phyloP scores from a whole-genome alignment of 2,329 filamentous ascomycete species.

The Pseudogymnoascus sp. region DNA sequence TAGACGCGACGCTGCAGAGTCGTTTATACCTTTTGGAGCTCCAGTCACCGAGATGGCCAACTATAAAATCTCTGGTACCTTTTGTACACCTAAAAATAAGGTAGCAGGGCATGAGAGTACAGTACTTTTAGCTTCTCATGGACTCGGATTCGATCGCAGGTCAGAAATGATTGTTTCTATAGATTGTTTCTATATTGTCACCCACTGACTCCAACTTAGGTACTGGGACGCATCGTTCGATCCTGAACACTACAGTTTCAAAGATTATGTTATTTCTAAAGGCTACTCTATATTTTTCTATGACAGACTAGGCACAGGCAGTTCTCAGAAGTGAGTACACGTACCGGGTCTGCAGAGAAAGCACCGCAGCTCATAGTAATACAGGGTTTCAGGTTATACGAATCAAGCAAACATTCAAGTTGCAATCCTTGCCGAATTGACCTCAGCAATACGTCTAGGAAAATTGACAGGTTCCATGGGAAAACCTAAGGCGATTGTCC shows the following conservation, averaged over 20 bases:
- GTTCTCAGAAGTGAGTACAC: slow-evolving; percentile 23
- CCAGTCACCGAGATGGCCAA: too few species aligned
- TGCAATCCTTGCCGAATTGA: slow-evolving; percentile 12
- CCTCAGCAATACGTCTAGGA: slow-evolving; percentile 17
- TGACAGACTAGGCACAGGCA: slow-evolving; percentile 30
- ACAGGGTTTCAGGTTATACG: slow-evolving; percentile 20
- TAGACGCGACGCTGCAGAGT: too few species aligned
- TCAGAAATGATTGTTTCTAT: slow-evolving; percentile 24
- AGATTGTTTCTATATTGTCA: slow-evolving; percentile 10
- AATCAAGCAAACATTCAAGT: slow-evolving; percentile 25
- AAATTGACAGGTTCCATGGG: slow-evolving; percentile 20
- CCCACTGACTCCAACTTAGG: too few species aligned
- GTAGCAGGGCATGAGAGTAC: slow-evolving; percentile 18
- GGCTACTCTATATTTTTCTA: slow-evolving; percentile 32
- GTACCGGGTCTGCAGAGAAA: too few species aligned
- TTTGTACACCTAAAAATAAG: too few species aligned
- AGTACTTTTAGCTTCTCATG: slow-evolving; percentile 29
- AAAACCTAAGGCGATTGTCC: slow-evolving; percentile 39
- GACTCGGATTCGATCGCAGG: slow-evolving; percentile 25
- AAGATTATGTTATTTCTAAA: slow-evolving; percentile 25
- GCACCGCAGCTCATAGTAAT: slow-evolving; percentile 20
- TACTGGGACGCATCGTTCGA: slow-evolving; percentile 30
- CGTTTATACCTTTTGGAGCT: too few species aligned
- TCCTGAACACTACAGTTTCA: slow-evolving; percentile 29
- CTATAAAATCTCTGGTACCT: too few species aligned